A percentile compares a stretch with the other conserved stretches of the same genome.
phyloP scores from a whole-genome alignment of 305 asterid species.

The Monarda citriodora region DNA sequence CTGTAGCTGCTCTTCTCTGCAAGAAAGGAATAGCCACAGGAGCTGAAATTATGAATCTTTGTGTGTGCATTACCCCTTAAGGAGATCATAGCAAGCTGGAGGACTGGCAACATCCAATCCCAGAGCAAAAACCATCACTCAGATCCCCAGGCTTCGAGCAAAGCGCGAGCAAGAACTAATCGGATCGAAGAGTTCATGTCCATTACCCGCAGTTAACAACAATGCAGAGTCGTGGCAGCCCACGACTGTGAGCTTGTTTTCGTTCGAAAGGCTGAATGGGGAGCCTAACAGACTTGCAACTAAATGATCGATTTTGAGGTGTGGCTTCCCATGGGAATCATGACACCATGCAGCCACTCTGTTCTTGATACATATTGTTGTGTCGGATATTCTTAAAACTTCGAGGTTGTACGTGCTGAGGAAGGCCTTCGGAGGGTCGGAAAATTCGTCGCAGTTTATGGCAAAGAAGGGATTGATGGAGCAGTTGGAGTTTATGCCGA shows the following conservation, averaged over 20 bases:
- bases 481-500: constrained; percentile 15
- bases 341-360: constrained; percentile 7
- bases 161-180: constrained; percentile 28
- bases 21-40: constrained; percentile 37
- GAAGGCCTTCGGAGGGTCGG: constrained; percentile 34
- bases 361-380: constrained; percentile 26
- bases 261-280: constrained; percentile 26
- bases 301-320: no score
- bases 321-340: not conserved
- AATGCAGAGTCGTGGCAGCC: constrained; percentile 26
- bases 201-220: not conserved
- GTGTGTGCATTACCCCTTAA: not conserved
- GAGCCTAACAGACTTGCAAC: constrained; percentile 5
- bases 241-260: constrained; percentile 29
- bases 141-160: constrained; percentile 27
- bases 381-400: constrained; percentile 21
- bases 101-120: constrained; percentile 44
- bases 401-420: not conserved
- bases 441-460: constrained; percentile 27
- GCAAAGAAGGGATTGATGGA: constrained; percentile 21
- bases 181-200: not conserved
- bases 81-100: not conserved
- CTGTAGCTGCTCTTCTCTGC: constrained; percentile 23
- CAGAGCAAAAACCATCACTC: constrained; percentile 26
- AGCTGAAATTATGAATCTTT: constrained; percentile 9